Conservation (phyloP, 2,329 filamentous ascomycete species). For the Diaporthe citri region DNA sequence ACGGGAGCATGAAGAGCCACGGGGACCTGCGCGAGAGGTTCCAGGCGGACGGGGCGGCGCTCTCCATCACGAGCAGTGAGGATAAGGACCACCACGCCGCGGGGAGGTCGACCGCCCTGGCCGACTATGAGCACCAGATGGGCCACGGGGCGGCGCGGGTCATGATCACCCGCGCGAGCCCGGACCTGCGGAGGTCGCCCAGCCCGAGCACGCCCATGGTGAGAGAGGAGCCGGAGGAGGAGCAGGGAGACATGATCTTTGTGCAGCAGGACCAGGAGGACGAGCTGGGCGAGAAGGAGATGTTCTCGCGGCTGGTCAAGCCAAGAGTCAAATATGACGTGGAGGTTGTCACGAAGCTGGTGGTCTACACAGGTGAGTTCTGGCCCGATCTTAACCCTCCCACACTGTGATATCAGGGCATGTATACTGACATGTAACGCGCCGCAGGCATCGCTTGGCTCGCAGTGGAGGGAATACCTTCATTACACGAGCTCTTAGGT, state of each 20-base stretch:
- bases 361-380: conserved; percentile 88
- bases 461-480: conserved; percentile 80
- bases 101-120: conserved; percentile 55
- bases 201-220: conserved; percentile 42
- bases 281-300: conserved; percentile 76
- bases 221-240: conserved; percentile 44
- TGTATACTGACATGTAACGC: not conserved
- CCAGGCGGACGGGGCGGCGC: conserved; percentile 44
- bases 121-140: conserved; percentile 81
- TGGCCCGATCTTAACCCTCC: not conserved
- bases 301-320: conserved; percentile 86
- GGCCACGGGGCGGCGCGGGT: conserved; percentile 68
- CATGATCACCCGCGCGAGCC: conserved; percentile 46
- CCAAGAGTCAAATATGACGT: conserved; percentile 96
- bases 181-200: conserved; percentile 42
- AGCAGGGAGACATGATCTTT: conserved; percentile 48
- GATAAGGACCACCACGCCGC: conserved; percentile 58
- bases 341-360: conserved; percentile 96
- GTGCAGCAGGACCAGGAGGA: conserved; percentile 54
- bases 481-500: conserved; percentile 75
- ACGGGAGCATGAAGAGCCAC: conserved; percentile 59
- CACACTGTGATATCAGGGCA: not conserved
- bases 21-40: conserved; percentile 54
- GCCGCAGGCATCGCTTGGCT: conserved; percentile 82
- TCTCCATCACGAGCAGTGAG: conserved; percentile 45